Conservation (phyloP, 1,284 basidiomycete species). For the Volvariella surrecta region DNA sequence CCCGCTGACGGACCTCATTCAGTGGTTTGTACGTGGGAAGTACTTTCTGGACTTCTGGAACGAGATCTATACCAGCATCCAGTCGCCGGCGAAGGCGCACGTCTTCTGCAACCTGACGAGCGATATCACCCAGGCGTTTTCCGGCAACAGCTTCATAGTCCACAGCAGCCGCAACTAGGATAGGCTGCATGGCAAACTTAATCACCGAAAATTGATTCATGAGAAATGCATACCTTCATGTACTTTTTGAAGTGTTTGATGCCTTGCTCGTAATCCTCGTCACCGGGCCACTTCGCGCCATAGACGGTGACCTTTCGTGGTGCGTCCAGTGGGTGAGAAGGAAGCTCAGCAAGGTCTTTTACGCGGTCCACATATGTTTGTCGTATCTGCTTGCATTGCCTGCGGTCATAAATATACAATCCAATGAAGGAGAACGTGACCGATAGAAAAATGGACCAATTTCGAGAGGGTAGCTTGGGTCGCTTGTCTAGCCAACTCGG, state of each 20-base stretch:
- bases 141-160: conserved; percentile 86
- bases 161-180: conserved; percentile 88
- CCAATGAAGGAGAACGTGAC: conserved; percentile 65
- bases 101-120: conserved; percentile 65
- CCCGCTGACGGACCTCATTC: conserved; percentile 48
- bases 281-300: conserved; percentile 87
- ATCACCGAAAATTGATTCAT: conserved; percentile 8
- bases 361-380: conserved; percentile 79
- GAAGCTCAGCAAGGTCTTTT: conserved; percentile 63
- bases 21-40: conserved; percentile 53
- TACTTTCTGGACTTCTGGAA: conserved; percentile 31
- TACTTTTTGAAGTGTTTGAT: conserved; percentile 91
- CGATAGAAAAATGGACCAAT: conserved; percentile 89
- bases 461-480: conserved; percentile 80
- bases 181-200: conserved; percentile 50
- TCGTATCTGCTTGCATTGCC: conserved; percentile 69
- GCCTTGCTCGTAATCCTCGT: conserved; percentile 85
- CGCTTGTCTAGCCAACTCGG: conserved; percentile 65
- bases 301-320: conserved; percentile 85
- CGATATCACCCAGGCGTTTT: conserved; percentile 81
- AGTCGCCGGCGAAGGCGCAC: conserved; percentile 60
- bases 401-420: conserved; percentile 80
- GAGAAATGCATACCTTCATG: conserved; percentile 67
- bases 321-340: conserved; percentile 56
- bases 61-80: conserved; percentile 52